Evolutionary conservation across 768 basidiomycete species (phyloP).

Genomic region (Naganishia friedmannii): DNA sequence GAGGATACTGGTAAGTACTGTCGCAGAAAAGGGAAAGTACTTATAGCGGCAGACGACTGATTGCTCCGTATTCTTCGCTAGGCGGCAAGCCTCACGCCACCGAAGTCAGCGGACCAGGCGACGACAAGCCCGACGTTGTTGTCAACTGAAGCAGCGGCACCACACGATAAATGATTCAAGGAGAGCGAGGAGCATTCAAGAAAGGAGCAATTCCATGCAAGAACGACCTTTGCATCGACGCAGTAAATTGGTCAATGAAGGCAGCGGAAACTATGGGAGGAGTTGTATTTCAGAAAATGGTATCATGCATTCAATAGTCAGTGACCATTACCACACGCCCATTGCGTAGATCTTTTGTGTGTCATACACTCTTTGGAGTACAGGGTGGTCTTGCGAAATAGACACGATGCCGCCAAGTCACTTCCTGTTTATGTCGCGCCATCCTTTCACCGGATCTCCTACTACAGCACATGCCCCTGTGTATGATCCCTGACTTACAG

Average conservation of each 20-base stretch:
- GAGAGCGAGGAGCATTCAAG: too few relatives aligned
- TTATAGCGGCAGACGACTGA: background rate
- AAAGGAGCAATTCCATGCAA: too few relatives aligned
- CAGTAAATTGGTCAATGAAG: too few relatives aligned
- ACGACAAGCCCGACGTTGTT: conserved; percentile 26
- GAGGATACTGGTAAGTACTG: conserved; percentile 7
- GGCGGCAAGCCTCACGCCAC: conserved; percentile 25
- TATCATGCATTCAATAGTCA: too few relatives aligned
- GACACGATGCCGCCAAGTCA: background rate
- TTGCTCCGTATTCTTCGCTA: background rate
- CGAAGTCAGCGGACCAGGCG: conserved; percentile 11
- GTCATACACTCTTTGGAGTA: background rate
- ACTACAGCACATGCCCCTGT: background rate
- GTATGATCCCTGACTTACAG: background rate
- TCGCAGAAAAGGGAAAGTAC: background rate
- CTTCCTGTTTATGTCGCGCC: background rate
- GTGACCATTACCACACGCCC: too few relatives aligned
- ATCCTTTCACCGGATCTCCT: background rate
- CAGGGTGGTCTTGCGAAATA: background rate
- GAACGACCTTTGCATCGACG: too few relatives aligned
- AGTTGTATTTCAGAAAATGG: too few relatives aligned
- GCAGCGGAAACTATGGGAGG: too few relatives aligned
- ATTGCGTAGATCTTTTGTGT: background rate
- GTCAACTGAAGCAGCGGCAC: background rate
- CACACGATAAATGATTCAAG: too few relatives aligned